Base-by-base conservation (phyloP, 2,329 filamentous ascomycete species). In the Chaetomiaceae sp. region DNA sequence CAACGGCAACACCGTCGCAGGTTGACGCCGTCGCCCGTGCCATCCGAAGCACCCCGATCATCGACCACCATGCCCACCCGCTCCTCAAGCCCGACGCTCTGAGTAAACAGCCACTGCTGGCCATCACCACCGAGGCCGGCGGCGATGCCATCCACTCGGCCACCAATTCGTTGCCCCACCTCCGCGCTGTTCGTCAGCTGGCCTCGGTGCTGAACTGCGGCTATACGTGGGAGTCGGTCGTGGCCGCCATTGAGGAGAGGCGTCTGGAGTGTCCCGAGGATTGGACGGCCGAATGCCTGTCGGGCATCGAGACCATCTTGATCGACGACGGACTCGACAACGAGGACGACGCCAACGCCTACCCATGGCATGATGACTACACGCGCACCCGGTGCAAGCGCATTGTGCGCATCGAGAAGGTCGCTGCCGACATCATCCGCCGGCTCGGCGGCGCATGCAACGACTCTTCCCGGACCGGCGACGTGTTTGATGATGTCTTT, bases 381-480 rank as follows among this genome's bases (percentile, higher is more conserved):
- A 85, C 84, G 0, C 72, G 75, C 18, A 81, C 80, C 48, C 72
- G 77, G 7, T 87, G 82, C 61, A 87, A 83, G 67, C 80, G 87
- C 23, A 90, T 95, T 49, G 82, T 92, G 16, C 80, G 89, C 8
- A 87, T 95, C 58, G 89, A 95, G 68, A 77, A 81, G 1, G 65
- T 91, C 1, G 88, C 87, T 0, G 80, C 83, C 32, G 72, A 79
- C 9, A 73, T 90, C 58, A 75, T 85, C 58, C 70, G 79, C 21
- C 67, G 75, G 8, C 66, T 70, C 13, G 69, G 65, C 3, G 63
- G 62, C 20, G 57, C 57, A 0, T 72, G 71, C 34, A 62, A 64
- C 10, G 54, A 68, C 3, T 60, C 51, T 59, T 69, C 64, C 27
- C 74, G 72, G 67, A 65, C 71, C 1, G 64, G 73, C 33, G 61